Evolutionary conservation across 129 eudicot genomes (phyloP).

Genomic region (Apium graveolens): DNA sequence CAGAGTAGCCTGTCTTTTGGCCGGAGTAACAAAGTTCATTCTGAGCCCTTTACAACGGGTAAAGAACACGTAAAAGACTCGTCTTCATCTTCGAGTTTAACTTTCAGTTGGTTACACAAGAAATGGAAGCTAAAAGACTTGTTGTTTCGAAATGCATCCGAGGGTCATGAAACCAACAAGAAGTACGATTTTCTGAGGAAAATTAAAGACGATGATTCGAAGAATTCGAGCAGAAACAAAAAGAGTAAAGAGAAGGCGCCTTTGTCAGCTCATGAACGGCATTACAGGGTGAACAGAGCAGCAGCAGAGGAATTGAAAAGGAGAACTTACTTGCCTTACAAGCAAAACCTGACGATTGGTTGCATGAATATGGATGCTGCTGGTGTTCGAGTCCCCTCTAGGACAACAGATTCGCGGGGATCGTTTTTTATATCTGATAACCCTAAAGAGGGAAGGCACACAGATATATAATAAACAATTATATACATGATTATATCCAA

Average conservation of each 20-base stretch:
- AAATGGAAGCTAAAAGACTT: conserved; percentile 9
- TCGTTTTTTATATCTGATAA: too few species aligned
- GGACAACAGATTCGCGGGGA: too few species aligned
- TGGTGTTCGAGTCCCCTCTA: background rate
- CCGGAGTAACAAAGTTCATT: background rate
- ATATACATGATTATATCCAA: too few species aligned
- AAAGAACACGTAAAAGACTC: background rate
- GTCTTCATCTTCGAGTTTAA: background rate
- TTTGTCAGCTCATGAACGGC: conserved; percentile 9
- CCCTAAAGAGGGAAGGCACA: too few species aligned
- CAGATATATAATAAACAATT: too few species aligned
- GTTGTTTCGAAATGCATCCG: conserved; percentile 10
- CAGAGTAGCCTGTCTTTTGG: background rate
- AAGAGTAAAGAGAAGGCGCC: background rate
- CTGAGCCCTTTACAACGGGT: background rate
- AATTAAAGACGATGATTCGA: background rate
- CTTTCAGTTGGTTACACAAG: background rate
- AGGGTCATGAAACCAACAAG: conserved; percentile 3
- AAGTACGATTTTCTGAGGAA: background rate
- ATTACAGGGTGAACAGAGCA: conserved; percentile 10
- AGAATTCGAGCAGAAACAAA: background rate
- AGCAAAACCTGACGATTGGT: conserved; percentile 11
- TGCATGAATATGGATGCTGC: background rate
- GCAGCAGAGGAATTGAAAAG: conserved; percentile 17
- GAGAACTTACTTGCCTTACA: conserved; percentile 17